A percentile compares a stretch with the other conserved stretches of the same genome.
Conservation (phyloP, 768 basidiomycete genomes). For the Lentinula edodes region DNA sequence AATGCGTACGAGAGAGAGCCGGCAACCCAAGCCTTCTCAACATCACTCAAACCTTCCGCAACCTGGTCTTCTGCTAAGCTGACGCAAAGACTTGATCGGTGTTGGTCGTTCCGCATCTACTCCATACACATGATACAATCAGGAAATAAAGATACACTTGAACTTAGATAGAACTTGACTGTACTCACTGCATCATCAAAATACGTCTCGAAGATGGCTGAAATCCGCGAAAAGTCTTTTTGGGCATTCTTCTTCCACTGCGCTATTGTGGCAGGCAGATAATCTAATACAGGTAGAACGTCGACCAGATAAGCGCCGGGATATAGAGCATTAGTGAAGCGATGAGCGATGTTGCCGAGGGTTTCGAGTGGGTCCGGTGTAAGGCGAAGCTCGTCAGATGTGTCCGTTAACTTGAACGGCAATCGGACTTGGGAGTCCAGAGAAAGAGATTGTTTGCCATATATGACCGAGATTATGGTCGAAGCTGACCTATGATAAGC, state of each 20-base stretch:
- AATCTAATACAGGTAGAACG: slow-evolving; percentile 5
- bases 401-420: neutral
- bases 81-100: slow-evolving; percentile 1
- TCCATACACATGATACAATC: neutral
- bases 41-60: neutral
- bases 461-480: neutral
- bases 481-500: neutral
- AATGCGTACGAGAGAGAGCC: neutral
- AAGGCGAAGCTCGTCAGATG: neutral
- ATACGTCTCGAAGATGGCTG: neutral
- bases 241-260: slow-evolving; percentile 6
- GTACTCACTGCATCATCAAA: slow-evolving; percentile 8
- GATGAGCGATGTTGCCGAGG: neutral
- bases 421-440: neutral
- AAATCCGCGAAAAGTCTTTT: neutral
- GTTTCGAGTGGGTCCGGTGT: neutral
- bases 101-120: neutral
- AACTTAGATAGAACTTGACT: slow-evolving; percentile 11
- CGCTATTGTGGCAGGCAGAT: neutral
- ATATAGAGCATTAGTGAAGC: neutral
- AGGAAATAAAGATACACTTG: slow-evolving; percentile 5
- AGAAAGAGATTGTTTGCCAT: slow-evolving; percentile 12
- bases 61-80: slow-evolving; percentile 10
- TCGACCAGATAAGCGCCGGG: slow-evolving; percentile 3
- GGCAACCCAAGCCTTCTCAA: neutral